Evolutionary conservation across 306 rosid species (phyloP), one percentile per base, ranked within the genome.

Genomic region (Purshia tridentata): DNA sequence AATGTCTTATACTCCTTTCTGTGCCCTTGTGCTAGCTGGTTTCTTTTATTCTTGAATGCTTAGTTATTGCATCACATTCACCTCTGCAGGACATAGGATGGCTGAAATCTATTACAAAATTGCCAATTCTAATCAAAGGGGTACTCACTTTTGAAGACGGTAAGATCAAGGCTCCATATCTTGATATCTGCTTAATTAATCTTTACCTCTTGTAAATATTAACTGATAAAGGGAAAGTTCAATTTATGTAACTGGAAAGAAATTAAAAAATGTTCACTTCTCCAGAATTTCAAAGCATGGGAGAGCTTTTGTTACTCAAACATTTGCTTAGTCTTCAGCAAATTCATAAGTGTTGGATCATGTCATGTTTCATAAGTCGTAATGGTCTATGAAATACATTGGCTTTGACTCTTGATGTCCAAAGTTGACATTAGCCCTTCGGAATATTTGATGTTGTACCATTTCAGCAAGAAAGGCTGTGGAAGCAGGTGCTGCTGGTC

Each of bases 61-160:
- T 10, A 48, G 46, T 44, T 20, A 23, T 13, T 42, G 39, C 11
- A 40, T 18, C 12, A 35, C 48, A 29, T 78, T 18, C 12, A 35
- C 48, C 18, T 78, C 62, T 8, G 63, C 85, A 80, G 82, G 85
- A 74, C 58, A 70, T 77, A 12, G 46, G 50, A 20, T 80, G 85
- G 85, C 68, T 84, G 60, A 81, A 75, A 81, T 77, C 81, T 14
- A 55, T 75, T 72, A 78, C 85, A 46, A 81, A 51, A 16, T 53
- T 81, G 73, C 88, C 88, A 44, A 75, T 84, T 60, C 72, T 84
- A 69, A 8, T 84, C 20, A 81, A 80, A 73, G 88, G 85, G 6
- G 50, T 84, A 59, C 88, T 84, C 51, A 77, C 85, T 70, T 76
- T 51, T 49, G 88, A 78, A 75, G 83, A 84, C 81, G 88, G 88